Evolutionary conservation across 225 moss, liverwort and hornwort species (phyloP).

Genomic region (Pleurozium schreberi): DNA sequence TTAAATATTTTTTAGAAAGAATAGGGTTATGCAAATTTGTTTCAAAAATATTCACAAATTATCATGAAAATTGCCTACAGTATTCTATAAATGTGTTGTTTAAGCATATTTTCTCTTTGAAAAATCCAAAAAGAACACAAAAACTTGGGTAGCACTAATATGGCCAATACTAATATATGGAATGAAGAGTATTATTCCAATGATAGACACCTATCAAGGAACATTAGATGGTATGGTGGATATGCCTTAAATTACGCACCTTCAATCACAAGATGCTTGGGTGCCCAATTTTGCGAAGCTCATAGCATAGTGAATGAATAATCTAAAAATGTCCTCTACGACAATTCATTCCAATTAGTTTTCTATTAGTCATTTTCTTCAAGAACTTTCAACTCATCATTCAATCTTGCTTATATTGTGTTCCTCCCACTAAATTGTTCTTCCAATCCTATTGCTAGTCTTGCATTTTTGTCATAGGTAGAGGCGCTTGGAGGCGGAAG

Average conservation of each 20-base stretch:
- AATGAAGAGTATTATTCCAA: background rate
- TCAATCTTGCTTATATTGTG: background rate
- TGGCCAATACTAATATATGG: background rate
- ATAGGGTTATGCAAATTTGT: no score
- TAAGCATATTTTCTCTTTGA: no score
- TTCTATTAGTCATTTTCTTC: background rate
- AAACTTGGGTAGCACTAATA: background rate
- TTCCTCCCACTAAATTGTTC: fast-evolving
- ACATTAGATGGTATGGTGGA: background rate
- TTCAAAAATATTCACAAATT: no score
- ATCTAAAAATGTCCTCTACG: background rate
- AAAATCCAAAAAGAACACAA: no score
- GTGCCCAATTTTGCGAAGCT: fast-evolving
- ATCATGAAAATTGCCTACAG: no score
- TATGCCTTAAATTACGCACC: background rate
- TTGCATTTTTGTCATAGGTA: background rate
- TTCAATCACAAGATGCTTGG: fast-evolving
- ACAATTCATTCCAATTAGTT: background rate
- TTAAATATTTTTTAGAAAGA: no score
- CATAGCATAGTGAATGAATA: background rate
- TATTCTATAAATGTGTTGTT: no score
- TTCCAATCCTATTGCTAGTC: background rate
- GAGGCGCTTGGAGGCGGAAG: fast-evolving
- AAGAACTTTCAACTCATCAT: background rate
- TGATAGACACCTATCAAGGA: background rate